Conservation (phyloP, 2,329 filamentous ascomycete species). For the Paraphaeosphaeria sporulosa region DNA sequence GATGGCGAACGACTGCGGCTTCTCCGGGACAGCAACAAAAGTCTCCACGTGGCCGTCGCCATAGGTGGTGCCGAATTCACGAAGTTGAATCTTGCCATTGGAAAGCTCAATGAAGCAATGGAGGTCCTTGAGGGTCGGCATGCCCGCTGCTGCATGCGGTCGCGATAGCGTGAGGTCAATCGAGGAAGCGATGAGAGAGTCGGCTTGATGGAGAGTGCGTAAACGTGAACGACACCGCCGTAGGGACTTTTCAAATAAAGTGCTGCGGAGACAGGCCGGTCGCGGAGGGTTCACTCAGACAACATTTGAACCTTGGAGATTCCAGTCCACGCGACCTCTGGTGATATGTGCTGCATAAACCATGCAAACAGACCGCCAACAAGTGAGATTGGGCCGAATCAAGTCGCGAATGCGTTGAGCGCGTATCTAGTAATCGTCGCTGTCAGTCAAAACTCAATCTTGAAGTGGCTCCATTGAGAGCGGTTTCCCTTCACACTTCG, state of each 20-base stretch:
- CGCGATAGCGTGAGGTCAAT: background rate
- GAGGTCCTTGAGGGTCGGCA: constrained; percentile 63
- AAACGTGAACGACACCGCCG: no score
- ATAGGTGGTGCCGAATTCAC: constrained; percentile 60
- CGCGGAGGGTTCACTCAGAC: background rate
- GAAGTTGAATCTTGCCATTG: constrained; percentile 50
- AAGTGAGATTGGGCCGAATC: background rate
- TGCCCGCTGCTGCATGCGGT: constrained; percentile 29
- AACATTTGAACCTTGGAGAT: background rate
- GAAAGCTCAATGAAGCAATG: constrained; percentile 60
- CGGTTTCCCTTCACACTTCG: background rate
- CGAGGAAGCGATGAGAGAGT: background rate
- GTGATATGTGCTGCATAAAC: background rate
- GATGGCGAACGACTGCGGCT: constrained; percentile 56
- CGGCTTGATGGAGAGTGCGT: background rate
- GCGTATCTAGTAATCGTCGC: background rate
- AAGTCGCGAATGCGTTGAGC: background rate
- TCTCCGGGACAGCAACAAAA: constrained; percentile 59
- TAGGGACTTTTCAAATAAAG: background rate
- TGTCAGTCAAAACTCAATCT: background rate
- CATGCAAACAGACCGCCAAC: background rate
- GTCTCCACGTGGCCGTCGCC: constrained; percentile 61
- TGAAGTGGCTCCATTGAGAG: background rate
- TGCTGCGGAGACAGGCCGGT: background rate
- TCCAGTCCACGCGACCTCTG: background rate